Evolutionary conservation across 1,284 basidiomycete genomes (phyloP).

Genomic region (Sutorius eximius): DNA sequence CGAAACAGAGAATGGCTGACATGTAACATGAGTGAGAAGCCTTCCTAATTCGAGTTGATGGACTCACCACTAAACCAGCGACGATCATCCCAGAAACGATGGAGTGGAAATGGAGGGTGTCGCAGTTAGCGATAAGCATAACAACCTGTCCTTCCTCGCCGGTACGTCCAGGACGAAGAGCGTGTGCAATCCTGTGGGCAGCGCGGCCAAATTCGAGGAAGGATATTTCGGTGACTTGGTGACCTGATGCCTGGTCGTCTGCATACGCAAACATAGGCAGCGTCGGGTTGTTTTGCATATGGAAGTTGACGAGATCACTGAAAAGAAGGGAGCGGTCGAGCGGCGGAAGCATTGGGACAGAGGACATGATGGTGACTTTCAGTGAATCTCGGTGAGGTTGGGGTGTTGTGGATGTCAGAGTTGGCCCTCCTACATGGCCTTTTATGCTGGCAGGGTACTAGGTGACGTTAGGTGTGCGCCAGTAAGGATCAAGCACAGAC

Average conservation of each 20-base stretch:
- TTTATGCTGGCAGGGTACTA: too few species aligned
- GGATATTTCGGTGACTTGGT: slow-evolving; percentile 14
- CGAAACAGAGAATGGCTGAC: slow-evolving; percentile 35
- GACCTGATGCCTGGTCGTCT: slow-evolving; percentile 5
- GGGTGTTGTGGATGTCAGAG: too few species aligned
- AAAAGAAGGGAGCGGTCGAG: slow-evolving; percentile 16
- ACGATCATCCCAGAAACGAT: slow-evolving; percentile 24
- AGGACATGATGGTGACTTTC: background rate
- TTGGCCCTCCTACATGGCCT: too few species aligned
- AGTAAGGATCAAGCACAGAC: too few species aligned
- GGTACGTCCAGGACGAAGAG: slow-evolving; percentile 14
- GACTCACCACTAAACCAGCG: slow-evolving; percentile 31
- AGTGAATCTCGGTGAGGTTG: background rate
- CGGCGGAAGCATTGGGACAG: background rate
- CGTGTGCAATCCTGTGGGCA: slow-evolving; percentile 25
- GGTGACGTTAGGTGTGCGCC: too few species aligned
- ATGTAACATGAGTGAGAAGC: background rate
- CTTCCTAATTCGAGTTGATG: background rate
- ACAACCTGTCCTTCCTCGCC: slow-evolving; percentile 25
- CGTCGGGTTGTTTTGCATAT: slow-evolving; percentile 19
- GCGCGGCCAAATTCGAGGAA: slow-evolving; percentile 31
- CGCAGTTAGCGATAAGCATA: slow-evolving; percentile 31
- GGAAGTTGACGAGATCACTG: slow-evolving; percentile 17
- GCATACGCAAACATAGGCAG: slow-evolving; percentile 18
- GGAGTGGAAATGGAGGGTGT: slow-evolving; percentile 31